Percentiles rank a stretch among this genome's conserved stretches.
Evolutionary conservation across 2,329 filamentous ascomycete species (phyloP).

Genomic region (Fusarium nodosum): DNA sequence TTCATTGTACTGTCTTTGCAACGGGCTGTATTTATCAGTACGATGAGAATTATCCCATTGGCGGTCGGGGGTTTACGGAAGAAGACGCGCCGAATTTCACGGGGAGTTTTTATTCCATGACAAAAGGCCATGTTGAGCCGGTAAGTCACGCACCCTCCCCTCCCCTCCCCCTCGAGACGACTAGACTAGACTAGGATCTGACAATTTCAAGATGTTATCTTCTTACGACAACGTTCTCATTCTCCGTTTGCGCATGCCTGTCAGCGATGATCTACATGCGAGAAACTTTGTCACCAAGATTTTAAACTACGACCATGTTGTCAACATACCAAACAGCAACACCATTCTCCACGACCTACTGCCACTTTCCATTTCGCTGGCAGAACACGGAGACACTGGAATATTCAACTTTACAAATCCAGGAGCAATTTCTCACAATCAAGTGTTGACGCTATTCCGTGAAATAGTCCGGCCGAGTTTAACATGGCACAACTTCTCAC

Average conservation of each 20-base stretch:
- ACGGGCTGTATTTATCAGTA: slow-evolving; percentile 78
- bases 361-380: slow-evolving; percentile 70
- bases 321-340: slow-evolving; percentile 78
- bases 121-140: slow-evolving; percentile 65
- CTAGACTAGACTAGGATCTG: background rate
- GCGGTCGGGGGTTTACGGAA: slow-evolving; percentile 71
- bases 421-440: slow-evolving; percentile 78
- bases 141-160: slow-evolving; percentile 22
- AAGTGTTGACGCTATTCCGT: slow-evolving; percentile 73
- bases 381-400: slow-evolving; percentile 72
- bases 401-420: slow-evolving; percentile 80
- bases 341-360: slow-evolving; percentile 75
- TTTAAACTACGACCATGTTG: slow-evolving; percentile 72
- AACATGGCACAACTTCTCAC: slow-evolving; percentile 74
- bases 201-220: slow-evolving; percentile 67
- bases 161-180: no score
- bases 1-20: slow-evolving; percentile 76
- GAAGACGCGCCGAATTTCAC: slow-evolving; percentile 74
- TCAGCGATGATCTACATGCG: slow-evolving; percentile 74
- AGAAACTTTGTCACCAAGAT: slow-evolving; percentile 80
- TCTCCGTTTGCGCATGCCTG: slow-evolving; percentile 77
- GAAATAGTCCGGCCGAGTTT: slow-evolving; percentile 72
- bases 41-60: slow-evolving; percentile 68
- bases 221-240: slow-evolving; percentile 72
- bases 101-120: slow-evolving; percentile 74